Conservation (phyloP, 2,329 filamentous ascomycete species). For the Dactylonectria estremocensis region DNA sequence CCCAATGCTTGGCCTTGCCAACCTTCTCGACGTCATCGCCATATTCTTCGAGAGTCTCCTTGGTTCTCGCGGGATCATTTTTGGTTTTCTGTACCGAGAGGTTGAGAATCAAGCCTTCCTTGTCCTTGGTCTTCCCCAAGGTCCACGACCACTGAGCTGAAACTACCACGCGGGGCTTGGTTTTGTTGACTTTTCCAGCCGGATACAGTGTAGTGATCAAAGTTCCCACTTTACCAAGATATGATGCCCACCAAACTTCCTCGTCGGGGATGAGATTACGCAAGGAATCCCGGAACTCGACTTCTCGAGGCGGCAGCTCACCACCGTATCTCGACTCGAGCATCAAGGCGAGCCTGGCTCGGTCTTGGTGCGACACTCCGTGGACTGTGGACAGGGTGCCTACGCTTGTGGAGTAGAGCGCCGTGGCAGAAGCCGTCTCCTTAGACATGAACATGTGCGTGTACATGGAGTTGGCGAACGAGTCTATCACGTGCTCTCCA, state of each 20-base stretch:
- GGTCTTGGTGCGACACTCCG: slow-evolving; percentile 73
- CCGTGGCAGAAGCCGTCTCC: slow-evolving; percentile 70
- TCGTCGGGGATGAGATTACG: slow-evolving; percentile 66
- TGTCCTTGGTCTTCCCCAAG: slow-evolving; percentile 56
- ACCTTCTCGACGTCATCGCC: slow-evolving; percentile 65
- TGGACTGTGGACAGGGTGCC: slow-evolving; percentile 74
- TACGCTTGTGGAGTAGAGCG: slow-evolving; percentile 74
- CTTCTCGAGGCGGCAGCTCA: slow-evolving; percentile 71
- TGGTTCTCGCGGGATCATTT: slow-evolving; percentile 56
- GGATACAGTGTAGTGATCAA: slow-evolving; percentile 74
- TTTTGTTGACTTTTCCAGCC: slow-evolving; percentile 63
- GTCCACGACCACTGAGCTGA: slow-evolving; percentile 58
- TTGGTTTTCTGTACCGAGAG: slow-evolving; percentile 59
- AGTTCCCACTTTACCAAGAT: slow-evolving; percentile 72
- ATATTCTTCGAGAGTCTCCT: slow-evolving; percentile 58
- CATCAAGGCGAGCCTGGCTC: slow-evolving; percentile 73
- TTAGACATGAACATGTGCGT: slow-evolving; percentile 65
- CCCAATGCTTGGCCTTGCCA: slow-evolving; percentile 73
- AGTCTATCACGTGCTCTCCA: slow-evolving; percentile 63
- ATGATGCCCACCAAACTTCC: slow-evolving; percentile 76
- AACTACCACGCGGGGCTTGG: slow-evolving; percentile 58
- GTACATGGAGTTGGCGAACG: slow-evolving; percentile 73
- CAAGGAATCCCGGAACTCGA: slow-evolving; percentile 68
- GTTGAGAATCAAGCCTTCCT: slow-evolving; percentile 60
- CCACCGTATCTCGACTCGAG: slow-evolving; percentile 77